These are phyloP conservation scores for Fusarium musae DNA, from an alignment of 2,329 filamentous ascomycete genomes.

Conservation along the genomic window DNA sequence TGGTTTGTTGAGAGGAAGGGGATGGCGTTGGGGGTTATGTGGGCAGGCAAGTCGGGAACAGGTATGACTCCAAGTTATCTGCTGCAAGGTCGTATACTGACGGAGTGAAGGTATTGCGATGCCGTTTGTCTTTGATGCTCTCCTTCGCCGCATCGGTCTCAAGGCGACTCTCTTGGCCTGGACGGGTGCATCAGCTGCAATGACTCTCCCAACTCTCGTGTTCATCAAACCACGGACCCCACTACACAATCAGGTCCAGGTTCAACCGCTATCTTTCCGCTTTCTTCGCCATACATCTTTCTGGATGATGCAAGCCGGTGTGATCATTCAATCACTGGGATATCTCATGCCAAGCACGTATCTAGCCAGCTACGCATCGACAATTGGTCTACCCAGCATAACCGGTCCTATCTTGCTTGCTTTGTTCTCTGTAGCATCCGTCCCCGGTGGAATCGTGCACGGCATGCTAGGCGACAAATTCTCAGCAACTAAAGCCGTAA, in stretches of 20 bases:
- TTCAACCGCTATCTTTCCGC: conserved; percentile 43
- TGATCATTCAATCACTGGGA: conserved; percentile 66
- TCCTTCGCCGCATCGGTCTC: conserved; percentile 59
- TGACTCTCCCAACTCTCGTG: conserved; percentile 54
- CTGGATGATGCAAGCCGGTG: conserved; percentile 67
- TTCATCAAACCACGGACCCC: conserved; percentile 51
- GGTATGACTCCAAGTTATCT: background rate
- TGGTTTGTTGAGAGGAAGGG: conserved; percentile 66
- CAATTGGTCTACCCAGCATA: conserved; percentile 58
- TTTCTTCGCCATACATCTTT: conserved; percentile 66
- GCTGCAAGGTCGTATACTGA: background rate
- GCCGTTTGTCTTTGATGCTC: conserved; percentile 61
- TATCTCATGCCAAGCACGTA: conserved; percentile 72
- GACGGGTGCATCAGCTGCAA: conserved; percentile 51
- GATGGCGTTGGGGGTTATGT: conserved; percentile 69
- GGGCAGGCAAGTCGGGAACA: conserved; percentile 57
- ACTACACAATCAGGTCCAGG: conserved; percentile 42
- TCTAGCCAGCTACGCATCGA: conserved; percentile 62
- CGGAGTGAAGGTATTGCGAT: conserved; percentile 54
- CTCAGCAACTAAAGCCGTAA: conserved; percentile 60
- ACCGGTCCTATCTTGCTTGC: conserved; percentile 64
- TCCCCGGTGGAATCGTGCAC: conserved; percentile 66
- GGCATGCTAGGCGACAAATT: conserved; percentile 65
- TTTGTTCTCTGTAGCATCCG: conserved; percentile 66
- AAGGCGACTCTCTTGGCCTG: conserved; percentile 56